Base-by-base conservation (phyloP, 306 rosid species). In the Lathyrus aphaca region DNA sequence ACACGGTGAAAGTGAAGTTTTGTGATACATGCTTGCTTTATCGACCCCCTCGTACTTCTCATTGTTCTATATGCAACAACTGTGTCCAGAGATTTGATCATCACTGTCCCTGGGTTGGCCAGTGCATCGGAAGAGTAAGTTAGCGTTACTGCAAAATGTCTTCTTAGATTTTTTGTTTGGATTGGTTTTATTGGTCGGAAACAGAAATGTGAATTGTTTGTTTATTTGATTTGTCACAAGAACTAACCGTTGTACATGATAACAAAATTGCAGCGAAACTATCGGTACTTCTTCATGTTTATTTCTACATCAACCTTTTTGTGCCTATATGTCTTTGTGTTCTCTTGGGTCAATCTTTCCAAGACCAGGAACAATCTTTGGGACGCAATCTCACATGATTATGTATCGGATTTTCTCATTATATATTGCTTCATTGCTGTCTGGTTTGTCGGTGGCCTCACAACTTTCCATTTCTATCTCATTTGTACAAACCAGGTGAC, bases 91-190 rank as follows among this genome's bases (percentile, higher is more conserved):
- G 86, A 85, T 94, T 94, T 72, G 98, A 94, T 91, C 98, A 94
- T 86, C 98, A 94, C 66, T 94, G 98, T 67, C 97, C 97, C 42
- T 94, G 98, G 98, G 97, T 94, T 68, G 98, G 98, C 48, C 98
- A 94, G 84, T 94, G 98, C 85, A 87, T 94, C 62, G 98, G 98
- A 88, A 65, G 82, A 16, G 98, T 93, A 88, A 85, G 97, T 82
- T 79, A 59, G 0, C 56, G 59, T 54, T 11, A 25, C 39, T 44
- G 23, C 58, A 51, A 69, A 19, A 64, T 70, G 46, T 59, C 59
- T 55, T 71, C 48, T 38, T 53, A 17, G 39, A 35, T 48, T 18
- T 27, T 32, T 37, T 71, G 29, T 62, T 63, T 44, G 9, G 14
- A 66, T 17, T 58, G 43, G 27, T 66, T 64, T 44, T 29, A 69